A percentile compares a stretch with the other conserved stretches of the same genome.
phyloP scores from a whole-genome alignment of 495 filamentous ascomycete genomes.

The Xylaria scruposa region DNA sequence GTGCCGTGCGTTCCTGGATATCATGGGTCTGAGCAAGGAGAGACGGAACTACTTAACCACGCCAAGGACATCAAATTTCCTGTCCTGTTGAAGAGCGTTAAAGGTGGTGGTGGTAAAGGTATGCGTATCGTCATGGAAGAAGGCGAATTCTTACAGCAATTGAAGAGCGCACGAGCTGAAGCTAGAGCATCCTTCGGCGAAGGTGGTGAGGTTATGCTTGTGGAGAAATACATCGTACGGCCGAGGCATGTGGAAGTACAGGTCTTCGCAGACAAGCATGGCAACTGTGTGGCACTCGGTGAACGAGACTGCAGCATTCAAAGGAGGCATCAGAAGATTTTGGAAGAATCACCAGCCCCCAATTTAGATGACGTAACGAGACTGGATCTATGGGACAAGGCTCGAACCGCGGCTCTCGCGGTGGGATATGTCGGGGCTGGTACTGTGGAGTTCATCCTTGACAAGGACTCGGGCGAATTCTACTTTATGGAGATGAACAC shows the following conservation, averaged over 20 bases:
- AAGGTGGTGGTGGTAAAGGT: slow-evolving; percentile 96
- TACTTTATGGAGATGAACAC: slow-evolving; percentile 99
- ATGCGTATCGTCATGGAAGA: slow-evolving; percentile 89
- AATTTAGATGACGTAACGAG: slow-evolving; percentile 78
- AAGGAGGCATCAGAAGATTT: slow-evolving; percentile 92
- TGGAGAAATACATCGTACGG: slow-evolving; percentile 95
- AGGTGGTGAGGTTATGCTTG: slow-evolving; percentile 82
- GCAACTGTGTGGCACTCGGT: slow-evolving; percentile 82
- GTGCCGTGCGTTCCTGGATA: slow-evolving; percentile 98
- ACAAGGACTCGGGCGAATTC: slow-evolving; percentile 91
- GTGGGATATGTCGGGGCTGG: slow-evolving; percentile 96
- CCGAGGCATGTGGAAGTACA: slow-evolving; percentile 98
- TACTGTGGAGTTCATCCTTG: slow-evolving; percentile 98
- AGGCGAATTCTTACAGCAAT: slow-evolving; percentile 78
- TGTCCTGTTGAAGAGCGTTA: slow-evolving; percentile 95
- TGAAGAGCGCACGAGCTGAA: slow-evolving; percentile 88
- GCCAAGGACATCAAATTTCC: slow-evolving; percentile 87
- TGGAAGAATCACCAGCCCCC: slow-evolving; percentile 95
- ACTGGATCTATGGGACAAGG: slow-evolving; percentile 93
- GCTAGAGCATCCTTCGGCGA: slow-evolving; percentile 92
- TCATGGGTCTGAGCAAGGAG: slow-evolving; percentile 84
- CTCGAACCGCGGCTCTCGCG: slow-evolving; percentile 83
- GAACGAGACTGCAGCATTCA: slow-evolving; percentile 90
- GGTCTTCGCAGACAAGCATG: slow-evolving; percentile 90
- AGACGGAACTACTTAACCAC: slow-evolving; percentile 69